Conservation (phyloP, 1,284 basidiomycete genomes). For the Heliocybe sulcata region DNA sequence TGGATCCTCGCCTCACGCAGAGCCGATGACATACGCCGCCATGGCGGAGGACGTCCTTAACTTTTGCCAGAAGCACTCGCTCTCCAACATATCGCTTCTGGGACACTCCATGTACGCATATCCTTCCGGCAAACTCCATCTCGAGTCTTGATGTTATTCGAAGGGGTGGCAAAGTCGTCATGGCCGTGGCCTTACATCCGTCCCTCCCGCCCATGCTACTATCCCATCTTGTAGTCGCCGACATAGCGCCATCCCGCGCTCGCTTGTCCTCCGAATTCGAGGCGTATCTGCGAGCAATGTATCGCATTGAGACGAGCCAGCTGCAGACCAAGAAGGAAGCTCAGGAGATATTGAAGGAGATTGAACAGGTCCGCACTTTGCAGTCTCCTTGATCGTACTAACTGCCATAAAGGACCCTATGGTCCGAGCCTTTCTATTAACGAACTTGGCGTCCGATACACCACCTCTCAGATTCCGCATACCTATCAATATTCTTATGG, state of each 20-base stretch:
- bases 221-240: conserved; percentile 66
- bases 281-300: conserved; percentile 66
- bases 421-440: conserved; percentile 75
- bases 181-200: conserved; percentile 66
- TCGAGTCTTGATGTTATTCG: background rate
- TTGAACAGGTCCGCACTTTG: conserved; percentile 41
- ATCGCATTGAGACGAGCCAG: conserved; percentile 48
- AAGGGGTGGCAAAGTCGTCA: conserved; percentile 86
- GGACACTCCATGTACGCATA: conserved; percentile 78
- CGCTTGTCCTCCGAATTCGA: conserved; percentile 59
- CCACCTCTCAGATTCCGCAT: conserved; percentile 57
- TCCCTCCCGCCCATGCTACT: conserved; percentile 40
- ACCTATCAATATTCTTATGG: conserved; percentile 60
- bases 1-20: conserved; percentile 67
- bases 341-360: conserved; percentile 49
- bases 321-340: conserved; percentile 60
- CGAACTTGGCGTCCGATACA: conserved; percentile 54
- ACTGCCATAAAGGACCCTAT: conserved; percentile 44
- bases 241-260: conserved; percentile 70
- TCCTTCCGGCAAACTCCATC: background rate
- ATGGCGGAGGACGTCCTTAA: conserved; percentile 71
- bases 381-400: conserved; percentile 2
- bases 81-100: conserved; percentile 61
- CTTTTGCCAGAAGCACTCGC: conserved; percentile 43
- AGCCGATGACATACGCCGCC: conserved; percentile 61